Evolutionary conservation across 192 early-diverging fungal genomes (phyloP).

Genomic region (Umbelopsis ramanniana): DNA sequence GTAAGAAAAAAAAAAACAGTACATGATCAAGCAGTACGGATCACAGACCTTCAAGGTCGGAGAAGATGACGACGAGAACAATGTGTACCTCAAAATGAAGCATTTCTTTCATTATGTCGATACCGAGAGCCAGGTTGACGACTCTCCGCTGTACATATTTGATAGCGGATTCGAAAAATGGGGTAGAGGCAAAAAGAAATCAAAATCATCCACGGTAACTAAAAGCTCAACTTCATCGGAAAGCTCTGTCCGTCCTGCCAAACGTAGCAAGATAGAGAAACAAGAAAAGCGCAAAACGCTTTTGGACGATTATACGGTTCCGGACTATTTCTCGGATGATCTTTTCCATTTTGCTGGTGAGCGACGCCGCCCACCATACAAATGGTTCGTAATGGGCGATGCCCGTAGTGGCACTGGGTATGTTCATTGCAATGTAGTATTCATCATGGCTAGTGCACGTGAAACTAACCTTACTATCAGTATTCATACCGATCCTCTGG

Average conservation of each 20-base stretch:
- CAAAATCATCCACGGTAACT: background rate
- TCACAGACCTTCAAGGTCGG: constrained; percentile 77
- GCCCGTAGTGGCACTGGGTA: constrained; percentile 74
- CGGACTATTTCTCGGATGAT: constrained; percentile 76
- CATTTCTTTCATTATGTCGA: constrained; percentile 62
- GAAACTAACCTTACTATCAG: constrained; percentile 1
- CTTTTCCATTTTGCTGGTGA: constrained; percentile 68
- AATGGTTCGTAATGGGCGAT: constrained; percentile 80
- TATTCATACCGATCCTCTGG: constrained; percentile 73
- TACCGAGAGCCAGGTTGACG: constrained; percentile 57
- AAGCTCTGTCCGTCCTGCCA: constrained; percentile 1
- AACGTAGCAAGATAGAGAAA: background rate
- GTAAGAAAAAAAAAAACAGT: background rate
- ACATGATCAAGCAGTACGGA: constrained; percentile 55
- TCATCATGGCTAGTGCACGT: background rate
- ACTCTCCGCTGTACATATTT: constrained; percentile 83
- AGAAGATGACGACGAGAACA: constrained; percentile 76
- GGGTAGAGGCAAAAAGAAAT: constrained; percentile 23
- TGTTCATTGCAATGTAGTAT: background rate
- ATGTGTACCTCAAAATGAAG: constrained; percentile 67
- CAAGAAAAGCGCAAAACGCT: constrained; percentile 33
- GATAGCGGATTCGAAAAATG: constrained; percentile 68
- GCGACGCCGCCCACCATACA: constrained; percentile 67
- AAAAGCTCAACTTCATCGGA: constrained; percentile 14
- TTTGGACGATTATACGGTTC: constrained; percentile 67